phyloP scores from a whole-genome alignment of 1,284 basidiomycete genomes.

The Inonotus obliquus region DNA sequence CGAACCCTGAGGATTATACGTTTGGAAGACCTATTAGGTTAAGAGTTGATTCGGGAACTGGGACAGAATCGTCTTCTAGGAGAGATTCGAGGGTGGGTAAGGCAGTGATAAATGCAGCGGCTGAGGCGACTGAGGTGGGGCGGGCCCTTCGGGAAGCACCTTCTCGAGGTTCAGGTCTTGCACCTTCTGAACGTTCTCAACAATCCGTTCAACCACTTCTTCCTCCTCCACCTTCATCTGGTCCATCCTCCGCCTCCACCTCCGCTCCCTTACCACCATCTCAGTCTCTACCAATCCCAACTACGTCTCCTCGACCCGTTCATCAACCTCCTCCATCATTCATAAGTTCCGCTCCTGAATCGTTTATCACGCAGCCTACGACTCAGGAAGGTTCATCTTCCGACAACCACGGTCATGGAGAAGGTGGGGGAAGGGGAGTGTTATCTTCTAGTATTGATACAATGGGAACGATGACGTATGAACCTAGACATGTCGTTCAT shows the following conservation, averaged over 20 bases:
- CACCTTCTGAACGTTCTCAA: constrained; percentile 3
- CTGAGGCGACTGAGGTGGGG: background rate
- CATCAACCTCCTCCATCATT: background rate
- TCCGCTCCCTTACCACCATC: background rate
- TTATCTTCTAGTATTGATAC: constrained; percentile 8
- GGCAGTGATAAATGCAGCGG: background rate
- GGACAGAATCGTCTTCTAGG: background rate
- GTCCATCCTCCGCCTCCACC: background rate
- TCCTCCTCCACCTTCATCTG: background rate
- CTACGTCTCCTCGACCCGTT: constrained; percentile 1
- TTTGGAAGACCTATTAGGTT: constrained; percentile 14
- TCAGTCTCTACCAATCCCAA: constrained; percentile 6
- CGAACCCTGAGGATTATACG: constrained; percentile 11
- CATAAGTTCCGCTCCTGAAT: constrained; percentile 16
- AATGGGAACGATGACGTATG: constrained; percentile 6
- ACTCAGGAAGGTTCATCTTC: constrained; percentile 9
- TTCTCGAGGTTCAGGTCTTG: background rate
- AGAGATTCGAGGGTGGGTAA: background rate
- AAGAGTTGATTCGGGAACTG: constrained; percentile 1
- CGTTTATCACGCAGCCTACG: constrained; percentile 12
- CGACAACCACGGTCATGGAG: background rate
- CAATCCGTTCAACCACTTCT: background rate
- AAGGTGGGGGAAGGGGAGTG: too few species aligned
- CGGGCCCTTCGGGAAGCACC: background rate
- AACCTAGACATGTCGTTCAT: background rate